Evolutionary conservation across 208 protist species (phyloP).

Genomic region (Leishmania guyanensis): DNA sequence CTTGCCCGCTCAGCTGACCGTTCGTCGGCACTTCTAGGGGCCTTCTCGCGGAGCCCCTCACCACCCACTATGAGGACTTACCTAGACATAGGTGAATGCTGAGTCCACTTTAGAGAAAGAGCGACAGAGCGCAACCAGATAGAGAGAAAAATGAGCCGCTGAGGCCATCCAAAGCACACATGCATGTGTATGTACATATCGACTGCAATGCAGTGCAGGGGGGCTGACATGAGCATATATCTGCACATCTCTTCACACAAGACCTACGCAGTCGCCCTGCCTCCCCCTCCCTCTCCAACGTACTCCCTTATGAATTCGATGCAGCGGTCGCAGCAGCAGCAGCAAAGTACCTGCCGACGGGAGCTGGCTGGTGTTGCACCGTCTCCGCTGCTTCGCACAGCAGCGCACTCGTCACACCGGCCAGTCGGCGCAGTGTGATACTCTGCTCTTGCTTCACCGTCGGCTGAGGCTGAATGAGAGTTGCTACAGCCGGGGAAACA

Average conservation of each 20-base stretch:
- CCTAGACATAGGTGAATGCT: not conserved
- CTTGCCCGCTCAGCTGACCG: not conserved
- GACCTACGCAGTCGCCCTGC: not conserved
- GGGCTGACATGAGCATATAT: not conserved
- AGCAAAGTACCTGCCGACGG: conserved; percentile 66
- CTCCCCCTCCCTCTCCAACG: not conserved
- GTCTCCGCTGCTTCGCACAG: conserved; percentile 32
- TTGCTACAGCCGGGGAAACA: conserved; percentile 27
- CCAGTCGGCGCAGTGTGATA: conserved; percentile 60
- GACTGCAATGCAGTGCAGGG: not conserved
- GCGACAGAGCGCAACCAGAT: not conserved
- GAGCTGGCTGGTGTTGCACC: conserved; percentile 20
- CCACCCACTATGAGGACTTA: not conserved
- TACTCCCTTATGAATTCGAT: not conserved
- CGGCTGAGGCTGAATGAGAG: conserved; percentile 64
- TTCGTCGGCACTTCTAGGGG: not conserved
- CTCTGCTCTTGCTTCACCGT: conserved; percentile 56
- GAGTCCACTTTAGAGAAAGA: not conserved
- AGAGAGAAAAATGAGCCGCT: not conserved
- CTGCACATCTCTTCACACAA: not conserved
- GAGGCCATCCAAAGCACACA: not conserved
- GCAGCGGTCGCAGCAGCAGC: conserved; percentile 6
- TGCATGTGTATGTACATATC: not conserved
- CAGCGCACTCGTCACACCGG: conserved; percentile 62
- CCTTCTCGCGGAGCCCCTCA: not conserved